Percentiles rank a stretch among this genome's conserved stretches.
Evolutionary conservation across 208 protist species (phyloP).

Genomic region (Trypanosomatidae sp.): DNA sequence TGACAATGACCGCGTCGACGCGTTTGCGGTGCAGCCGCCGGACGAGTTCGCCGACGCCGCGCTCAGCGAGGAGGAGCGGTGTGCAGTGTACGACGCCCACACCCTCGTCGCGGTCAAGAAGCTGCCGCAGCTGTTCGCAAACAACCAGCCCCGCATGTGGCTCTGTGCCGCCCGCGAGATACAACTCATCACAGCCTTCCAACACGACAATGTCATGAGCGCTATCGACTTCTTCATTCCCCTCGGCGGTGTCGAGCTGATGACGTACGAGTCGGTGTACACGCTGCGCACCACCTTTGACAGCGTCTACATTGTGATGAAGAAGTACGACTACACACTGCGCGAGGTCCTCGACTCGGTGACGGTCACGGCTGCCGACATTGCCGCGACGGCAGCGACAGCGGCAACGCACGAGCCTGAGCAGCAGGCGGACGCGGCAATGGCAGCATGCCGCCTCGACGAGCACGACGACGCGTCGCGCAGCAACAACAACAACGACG

Average conservation of each 20-base stretch:
- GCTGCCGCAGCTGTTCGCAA: constrained; percentile 50
- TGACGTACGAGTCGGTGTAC: constrained; percentile 55
- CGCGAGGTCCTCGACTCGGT: constrained; percentile 75
- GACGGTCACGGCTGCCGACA: constrained; percentile 7
- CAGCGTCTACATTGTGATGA: constrained; percentile 81
- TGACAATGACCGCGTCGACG: constrained; percentile 51
- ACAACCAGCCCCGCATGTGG: constrained; percentile 74
- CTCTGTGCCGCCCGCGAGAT: constrained; percentile 73
- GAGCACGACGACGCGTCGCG: background rate
- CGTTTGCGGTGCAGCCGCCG: constrained; percentile 20
- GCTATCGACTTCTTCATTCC: constrained; percentile 77
- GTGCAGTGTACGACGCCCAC: constrained; percentile 35
- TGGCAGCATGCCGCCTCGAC: no score
- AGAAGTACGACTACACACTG: constrained; percentile 80
- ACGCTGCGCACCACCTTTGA: constrained; percentile 44
- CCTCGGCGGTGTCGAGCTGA: constrained; percentile 44
- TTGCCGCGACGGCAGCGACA: background rate
- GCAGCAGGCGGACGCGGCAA: no score
- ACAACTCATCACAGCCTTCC: constrained; percentile 72
- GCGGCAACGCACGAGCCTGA: background rate
- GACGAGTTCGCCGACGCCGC: constrained; percentile 24
- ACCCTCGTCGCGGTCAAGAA: constrained; percentile 78
- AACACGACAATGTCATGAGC: constrained; percentile 74
- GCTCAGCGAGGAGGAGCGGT: constrained; percentile 23
- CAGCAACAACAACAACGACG: background rate